Evolutionary conservation across 257 asterid species (phyloP).

Genomic region (Eustoma russellianum): DNA sequence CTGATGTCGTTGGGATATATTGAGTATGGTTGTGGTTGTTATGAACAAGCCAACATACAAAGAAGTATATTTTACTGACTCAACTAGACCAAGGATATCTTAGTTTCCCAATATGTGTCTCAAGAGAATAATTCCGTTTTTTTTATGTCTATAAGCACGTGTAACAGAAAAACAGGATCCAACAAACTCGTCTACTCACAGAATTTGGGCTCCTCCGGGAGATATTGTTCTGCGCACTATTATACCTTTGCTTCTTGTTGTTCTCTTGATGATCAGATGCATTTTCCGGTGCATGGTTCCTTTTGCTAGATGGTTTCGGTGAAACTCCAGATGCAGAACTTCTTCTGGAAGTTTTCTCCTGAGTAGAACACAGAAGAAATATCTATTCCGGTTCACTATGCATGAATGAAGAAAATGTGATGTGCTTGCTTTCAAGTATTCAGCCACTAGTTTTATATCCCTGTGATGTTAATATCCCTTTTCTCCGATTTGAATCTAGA

Average conservation of each 20-base stretch:
- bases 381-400: neutral
- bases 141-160: neutral
- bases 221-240: conserved; percentile 1
- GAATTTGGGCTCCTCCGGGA: conserved; percentile 3
- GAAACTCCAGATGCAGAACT: conserved; percentile 6
- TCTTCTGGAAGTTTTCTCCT: conserved; percentile 3
- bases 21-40: too few species aligned
- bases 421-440: too few species aligned
- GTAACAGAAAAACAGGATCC: conserved; percentile 1
- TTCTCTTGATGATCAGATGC: conserved; percentile 10
- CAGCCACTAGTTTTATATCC: too few species aligned
- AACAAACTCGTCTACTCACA: conserved; percentile 4
- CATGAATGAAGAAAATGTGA: neutral
- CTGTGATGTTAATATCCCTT: too few species aligned
- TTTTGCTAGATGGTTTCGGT: conserved; percentile 3
- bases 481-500: too few species aligned
- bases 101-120: too few species aligned
- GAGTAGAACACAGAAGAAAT: neutral
- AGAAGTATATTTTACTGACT: too few species aligned
- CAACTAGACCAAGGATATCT: too few species aligned
- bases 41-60: too few species aligned
- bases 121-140: neutral
- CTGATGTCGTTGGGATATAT: too few species aligned
- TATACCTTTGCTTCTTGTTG: conserved; percentile 3
- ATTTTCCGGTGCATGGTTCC: conserved; percentile 1